phyloP scores from a whole-genome alignment of 306 rosid species.

The Phaseolus lunatus region DNA sequence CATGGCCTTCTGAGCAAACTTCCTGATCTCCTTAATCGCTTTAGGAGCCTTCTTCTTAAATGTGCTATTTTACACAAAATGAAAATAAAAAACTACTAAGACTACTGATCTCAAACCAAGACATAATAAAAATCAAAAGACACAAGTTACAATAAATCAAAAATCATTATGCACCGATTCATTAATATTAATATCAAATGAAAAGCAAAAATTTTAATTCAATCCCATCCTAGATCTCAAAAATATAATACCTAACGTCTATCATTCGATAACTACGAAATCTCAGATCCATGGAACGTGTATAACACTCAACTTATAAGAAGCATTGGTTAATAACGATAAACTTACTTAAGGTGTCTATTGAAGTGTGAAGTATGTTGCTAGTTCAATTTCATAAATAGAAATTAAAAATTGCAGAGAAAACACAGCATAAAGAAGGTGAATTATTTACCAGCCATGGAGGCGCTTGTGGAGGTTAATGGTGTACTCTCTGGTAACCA shows the following conservation, averaged over 20 bases:
- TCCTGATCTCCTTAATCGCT: constrained; percentile 94
- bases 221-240: neutral
- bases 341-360: too few relatives aligned
- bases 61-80: constrained; percentile 59
- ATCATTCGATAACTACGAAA: neutral
- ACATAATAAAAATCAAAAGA: neutral
- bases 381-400: neutral
- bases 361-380: neutral
- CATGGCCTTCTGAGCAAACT: constrained; percentile 92
- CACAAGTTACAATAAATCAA: neutral
- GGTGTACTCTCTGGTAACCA: constrained; percentile 92
- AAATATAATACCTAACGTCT: neutral
- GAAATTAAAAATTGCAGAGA: neutral
- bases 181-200: neutral
- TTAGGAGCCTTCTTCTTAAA: constrained; percentile 98
- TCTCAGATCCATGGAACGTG: neutral
- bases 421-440: neutral
- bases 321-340: neutral
- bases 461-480: constrained; percentile 92
- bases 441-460: constrained; percentile 77
- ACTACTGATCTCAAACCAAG: neutral
- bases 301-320: neutral
- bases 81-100: constrained; percentile 1
- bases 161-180: neutral
- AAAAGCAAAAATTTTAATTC: neutral